Conservation (phyloP, 129 eudicot species). For the Centrapalus pauciflorus region DNA sequence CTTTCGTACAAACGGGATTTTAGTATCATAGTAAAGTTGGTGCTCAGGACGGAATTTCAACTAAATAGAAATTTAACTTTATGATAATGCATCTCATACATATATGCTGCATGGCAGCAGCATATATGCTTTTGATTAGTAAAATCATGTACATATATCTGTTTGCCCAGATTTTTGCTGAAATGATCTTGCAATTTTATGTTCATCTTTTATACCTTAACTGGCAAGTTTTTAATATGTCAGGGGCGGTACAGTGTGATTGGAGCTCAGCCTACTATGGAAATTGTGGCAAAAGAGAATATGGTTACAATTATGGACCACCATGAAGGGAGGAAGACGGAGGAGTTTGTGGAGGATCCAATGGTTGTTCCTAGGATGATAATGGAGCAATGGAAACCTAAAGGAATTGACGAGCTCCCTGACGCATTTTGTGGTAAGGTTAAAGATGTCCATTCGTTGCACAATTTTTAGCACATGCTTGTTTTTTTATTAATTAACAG, state of each 20-base stretch:
- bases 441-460: neutral
- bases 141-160: neutral
- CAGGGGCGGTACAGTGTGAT: constrained; percentile 97
- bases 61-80: neutral
- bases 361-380: constrained; percentile 85
- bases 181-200: neutral
- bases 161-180: neutral
- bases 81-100: neutral
- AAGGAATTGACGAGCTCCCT: constrained; percentile 86
- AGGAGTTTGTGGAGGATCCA: constrained; percentile 86
- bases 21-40: neutral
- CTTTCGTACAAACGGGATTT: neutral
- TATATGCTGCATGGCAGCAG: neutral
- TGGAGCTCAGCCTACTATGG: constrained; percentile 99
- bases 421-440: constrained; percentile 88
- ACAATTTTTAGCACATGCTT: too few relatives aligned
- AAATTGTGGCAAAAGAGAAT: constrained; percentile 93
- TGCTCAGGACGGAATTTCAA: neutral
- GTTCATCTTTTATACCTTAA: constrained; percentile 1
- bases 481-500: too few relatives aligned
- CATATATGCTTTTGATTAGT: neutral
- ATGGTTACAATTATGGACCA: constrained; percentile 91
- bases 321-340: constrained; percentile 54
- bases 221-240: constrained; percentile 22
- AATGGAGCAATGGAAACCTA: constrained; percentile 95